phyloP scores from a whole-genome alignment of 2,329 filamentous ascomycete species.

The Whalleya microplaca region DNA sequence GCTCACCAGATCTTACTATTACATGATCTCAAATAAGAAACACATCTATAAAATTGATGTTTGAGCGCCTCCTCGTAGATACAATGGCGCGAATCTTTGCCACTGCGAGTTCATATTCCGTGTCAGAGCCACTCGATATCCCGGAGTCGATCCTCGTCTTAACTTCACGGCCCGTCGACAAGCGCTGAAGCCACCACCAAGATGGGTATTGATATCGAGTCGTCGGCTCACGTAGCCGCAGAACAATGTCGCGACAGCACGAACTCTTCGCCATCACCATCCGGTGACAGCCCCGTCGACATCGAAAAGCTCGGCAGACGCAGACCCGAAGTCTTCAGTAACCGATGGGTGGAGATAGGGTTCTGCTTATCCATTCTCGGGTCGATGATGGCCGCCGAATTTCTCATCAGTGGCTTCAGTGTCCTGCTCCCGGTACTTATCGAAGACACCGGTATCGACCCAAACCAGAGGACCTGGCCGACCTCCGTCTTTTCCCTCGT shows the following conservation, averaged over 20 bases:
- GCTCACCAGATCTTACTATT: background rate
- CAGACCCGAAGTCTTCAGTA: conserved; percentile 13
- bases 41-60: background rate
- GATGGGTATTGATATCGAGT: background rate
- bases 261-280: background rate
- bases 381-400: conserved; percentile 65
- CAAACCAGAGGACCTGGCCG: conserved; percentile 63
- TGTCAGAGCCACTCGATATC: background rate
- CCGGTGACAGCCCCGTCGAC: background rate
- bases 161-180: background rate
- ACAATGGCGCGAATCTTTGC: background rate
- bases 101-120: background rate
- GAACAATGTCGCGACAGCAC: background rate
- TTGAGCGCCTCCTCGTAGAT: background rate
- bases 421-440: conserved; percentile 70
- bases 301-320: conserved; percentile 15
- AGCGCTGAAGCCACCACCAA: background rate
- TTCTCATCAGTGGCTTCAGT: conserved; percentile 74
- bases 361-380: conserved; percentile 50
- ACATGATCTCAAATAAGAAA: background rate
- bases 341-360: conserved; percentile 14
- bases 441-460: conserved; percentile 63
- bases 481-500: conserved; percentile 60
- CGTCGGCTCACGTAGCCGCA: background rate
- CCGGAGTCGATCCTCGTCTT: background rate